phyloP scores from a whole-genome alignment of 2,329 filamentous ascomycete genomes.

The Fusarium citri region DNA sequence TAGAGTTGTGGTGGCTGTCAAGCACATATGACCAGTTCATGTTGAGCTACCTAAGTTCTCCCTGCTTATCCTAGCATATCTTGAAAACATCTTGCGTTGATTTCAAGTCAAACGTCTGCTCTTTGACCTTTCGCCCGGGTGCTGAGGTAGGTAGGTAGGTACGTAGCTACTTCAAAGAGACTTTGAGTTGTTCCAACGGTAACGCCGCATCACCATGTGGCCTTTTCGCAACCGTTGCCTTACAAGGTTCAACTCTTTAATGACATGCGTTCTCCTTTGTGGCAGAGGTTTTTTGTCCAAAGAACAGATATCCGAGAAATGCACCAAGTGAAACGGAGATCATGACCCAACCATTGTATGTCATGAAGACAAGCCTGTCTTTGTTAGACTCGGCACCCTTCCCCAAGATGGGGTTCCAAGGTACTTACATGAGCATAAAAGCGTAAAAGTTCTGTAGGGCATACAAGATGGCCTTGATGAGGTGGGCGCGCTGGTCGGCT shows the following conservation, averaged over 20 bases:
- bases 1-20: neutral
- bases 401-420: neutral
- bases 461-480: conserved; percentile 86
- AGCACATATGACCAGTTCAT: neutral
- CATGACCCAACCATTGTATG: conserved; percentile 99
- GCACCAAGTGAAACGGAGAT: conserved; percentile 88
- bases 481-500: conserved; percentile 74
- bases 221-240: neutral
- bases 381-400: neutral
- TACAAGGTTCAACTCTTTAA: neutral
- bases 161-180: neutral
- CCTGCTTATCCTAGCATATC: neutral
- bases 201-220: neutral
- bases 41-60: neutral
- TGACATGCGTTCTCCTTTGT: conserved; percentile 80
- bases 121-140: neutral
- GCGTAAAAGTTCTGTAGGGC: conserved; percentile 97
- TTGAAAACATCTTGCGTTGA: neutral
- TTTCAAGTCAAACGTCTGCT: neutral
- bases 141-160: neutral
- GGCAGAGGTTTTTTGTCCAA: conserved; percentile 75
- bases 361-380: conserved; percentile 97
- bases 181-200: neutral
- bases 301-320: conserved; percentile 87
- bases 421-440: conserved; percentile 96